Conservation (phyloP, 371 early-diverging fungal species). For the Zopfochytrium polystomum region DNA sequence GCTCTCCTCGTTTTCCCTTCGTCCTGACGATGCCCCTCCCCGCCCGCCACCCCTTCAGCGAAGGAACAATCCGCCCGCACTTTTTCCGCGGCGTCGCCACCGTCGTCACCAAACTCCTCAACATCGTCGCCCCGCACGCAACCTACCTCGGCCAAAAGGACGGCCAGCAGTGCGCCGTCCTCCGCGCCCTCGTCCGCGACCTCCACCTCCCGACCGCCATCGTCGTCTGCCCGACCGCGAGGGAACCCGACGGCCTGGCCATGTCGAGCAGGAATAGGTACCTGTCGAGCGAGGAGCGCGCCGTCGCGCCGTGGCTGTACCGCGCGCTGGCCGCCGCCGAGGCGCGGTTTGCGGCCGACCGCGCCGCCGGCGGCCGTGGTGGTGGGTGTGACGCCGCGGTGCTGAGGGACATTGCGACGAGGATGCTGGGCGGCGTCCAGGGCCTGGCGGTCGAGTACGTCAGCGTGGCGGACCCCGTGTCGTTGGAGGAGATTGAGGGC, state of each 20-base stretch:
- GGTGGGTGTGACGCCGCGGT: constrained; percentile 30
- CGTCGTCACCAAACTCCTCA: constrained; percentile 90
- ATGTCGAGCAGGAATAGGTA: constrained; percentile 88
- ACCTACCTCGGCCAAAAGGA: constrained; percentile 97
- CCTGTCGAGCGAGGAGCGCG: constrained; percentile 67
- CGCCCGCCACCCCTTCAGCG: constrained; percentile 49
- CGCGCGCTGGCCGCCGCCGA: constrained; percentile 62
- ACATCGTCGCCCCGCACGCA: constrained; percentile 78
- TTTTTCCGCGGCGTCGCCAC: constrained; percentile 98
- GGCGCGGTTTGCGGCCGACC: constrained; percentile 38
- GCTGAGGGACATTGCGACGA: constrained; percentile 44
- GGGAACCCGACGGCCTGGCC: constrained; percentile 87
- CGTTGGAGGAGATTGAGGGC: constrained; percentile 59
- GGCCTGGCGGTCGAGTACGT: constrained; percentile 74
- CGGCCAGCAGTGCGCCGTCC: constrained; percentile 90
- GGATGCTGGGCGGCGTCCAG: constrained; percentile 24
- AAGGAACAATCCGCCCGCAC: constrained; percentile 89
- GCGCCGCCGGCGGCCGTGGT: constrained; percentile 40
- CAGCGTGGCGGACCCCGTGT: constrained; percentile 69
- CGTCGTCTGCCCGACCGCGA: constrained; percentile 70
- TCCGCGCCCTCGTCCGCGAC: constrained; percentile 72
- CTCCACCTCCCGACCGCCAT: constrained; percentile 75
- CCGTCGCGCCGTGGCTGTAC: constrained; percentile 72
- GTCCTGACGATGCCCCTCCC: no score
- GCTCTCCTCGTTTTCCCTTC: no score